Evolutionary conservation across 164 flowering plant genomes (phyloP).

Genomic region (Sextonia rubra): DNA sequence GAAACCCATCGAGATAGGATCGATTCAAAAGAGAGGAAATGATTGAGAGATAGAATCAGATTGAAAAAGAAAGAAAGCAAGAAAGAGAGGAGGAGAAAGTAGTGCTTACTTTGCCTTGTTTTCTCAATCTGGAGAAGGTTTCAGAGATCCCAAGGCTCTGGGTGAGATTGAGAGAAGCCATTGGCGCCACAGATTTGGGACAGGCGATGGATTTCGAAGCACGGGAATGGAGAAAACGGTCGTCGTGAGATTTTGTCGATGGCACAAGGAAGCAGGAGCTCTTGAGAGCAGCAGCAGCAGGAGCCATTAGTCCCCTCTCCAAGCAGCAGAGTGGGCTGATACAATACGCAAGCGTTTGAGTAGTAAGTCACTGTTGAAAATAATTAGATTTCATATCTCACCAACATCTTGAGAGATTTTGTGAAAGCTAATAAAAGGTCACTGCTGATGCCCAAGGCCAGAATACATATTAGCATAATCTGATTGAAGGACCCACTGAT

Average conservation of each 20-base stretch:
- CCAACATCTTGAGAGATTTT: too few relatives aligned
- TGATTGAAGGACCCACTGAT: too few relatives aligned
- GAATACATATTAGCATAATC: too few relatives aligned
- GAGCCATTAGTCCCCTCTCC: constrained; percentile 6
- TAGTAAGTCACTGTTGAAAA: too few relatives aligned
- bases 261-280: constrained; percentile 6
- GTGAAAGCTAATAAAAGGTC: too few relatives aligned
- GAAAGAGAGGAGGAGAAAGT: not conserved
- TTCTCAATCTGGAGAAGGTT: constrained; percentile 55
- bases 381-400: too few relatives aligned
- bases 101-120: constrained; percentile 58
- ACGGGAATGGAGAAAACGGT: not conserved
- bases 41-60: not conserved
- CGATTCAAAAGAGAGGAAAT: too few relatives aligned
- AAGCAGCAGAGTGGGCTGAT: too few relatives aligned
- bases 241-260: constrained; percentile 7
- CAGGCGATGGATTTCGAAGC: constrained; percentile 13
- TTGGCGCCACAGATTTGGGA: constrained; percentile 21
- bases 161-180: constrained; percentile 44
- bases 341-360: too few relatives aligned
- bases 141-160: constrained; percentile 49
- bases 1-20: not conserved
- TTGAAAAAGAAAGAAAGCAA: not conserved
- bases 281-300: constrained; percentile 22
- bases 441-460: too few relatives aligned